Evolutionary conservation across 108 stramenopile species (phyloP).

Genomic region (Fragilaria crotonensis): DNA sequence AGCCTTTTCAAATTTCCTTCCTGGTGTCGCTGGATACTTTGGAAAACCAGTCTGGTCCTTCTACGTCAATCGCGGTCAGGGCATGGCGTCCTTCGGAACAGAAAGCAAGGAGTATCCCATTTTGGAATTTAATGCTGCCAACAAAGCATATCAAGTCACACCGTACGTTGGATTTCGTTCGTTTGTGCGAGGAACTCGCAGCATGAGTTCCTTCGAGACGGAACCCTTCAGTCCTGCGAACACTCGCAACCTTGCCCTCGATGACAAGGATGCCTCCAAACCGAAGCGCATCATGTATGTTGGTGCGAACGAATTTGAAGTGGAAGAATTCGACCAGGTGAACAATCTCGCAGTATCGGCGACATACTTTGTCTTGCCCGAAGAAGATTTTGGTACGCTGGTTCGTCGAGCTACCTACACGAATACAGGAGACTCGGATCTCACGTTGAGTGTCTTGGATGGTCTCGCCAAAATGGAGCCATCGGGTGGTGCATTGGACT

Average conservation of each 20-base stretch:
- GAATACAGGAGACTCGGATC: conserved; percentile 55
- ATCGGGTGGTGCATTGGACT: conserved; percentile 70
- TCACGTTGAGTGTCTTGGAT: conserved; percentile 75
- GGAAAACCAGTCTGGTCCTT: conserved; percentile 92
- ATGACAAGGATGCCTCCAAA: conserved; percentile 42
- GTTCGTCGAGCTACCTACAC: conserved; percentile 83
- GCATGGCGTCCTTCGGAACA: conserved; percentile 79
- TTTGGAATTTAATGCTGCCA: conserved; percentile 89
- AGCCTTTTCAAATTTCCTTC: conserved; percentile 80
- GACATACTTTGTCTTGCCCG: conserved; percentile 83
- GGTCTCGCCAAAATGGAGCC: conserved; percentile 88
- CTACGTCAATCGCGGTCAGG: conserved; percentile 96
- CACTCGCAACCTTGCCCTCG: conserved; percentile 45
- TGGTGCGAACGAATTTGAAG: conserved; percentile 90
- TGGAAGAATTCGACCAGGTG: conserved; percentile 71
- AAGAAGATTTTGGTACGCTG: conserved; percentile 82
- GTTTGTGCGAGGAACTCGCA: conserved; percentile 74
- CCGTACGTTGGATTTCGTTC: conserved; percentile 91
- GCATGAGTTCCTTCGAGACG: conserved; percentile 42
- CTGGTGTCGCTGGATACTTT: conserved; percentile 82
- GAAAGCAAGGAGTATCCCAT: conserved; percentile 87
- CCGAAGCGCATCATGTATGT: conserved; percentile 85
- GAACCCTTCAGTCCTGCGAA: conserved; percentile 68
- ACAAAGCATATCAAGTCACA: conserved; percentile 92
- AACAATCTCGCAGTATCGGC: conserved; percentile 70